Evolutionary conservation across 148 eudicot genomes (phyloP), one percentile per base, ranked within the genome.

Genomic region (Bassia scoparia): DNA sequence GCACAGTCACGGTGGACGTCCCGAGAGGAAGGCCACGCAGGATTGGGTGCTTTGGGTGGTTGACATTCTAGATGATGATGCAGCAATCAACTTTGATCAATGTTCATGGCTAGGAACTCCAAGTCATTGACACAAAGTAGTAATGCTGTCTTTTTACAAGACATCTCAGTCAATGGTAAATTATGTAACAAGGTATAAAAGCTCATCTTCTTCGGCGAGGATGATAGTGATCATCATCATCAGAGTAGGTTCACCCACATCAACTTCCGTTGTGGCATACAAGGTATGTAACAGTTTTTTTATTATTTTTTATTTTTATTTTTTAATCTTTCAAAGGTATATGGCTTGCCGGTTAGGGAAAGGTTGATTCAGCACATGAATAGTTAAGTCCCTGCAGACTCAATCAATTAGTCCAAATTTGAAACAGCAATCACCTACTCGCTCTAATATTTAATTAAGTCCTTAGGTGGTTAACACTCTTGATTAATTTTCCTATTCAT

Each of bases 1-100:
- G 86, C 74, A 76, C 93, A 0, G 81, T 91, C 0, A 91, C 97
- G 1, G 86, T 89, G 63, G 93, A 89, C 73, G 66, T 81, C 29
- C 97, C 97, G 81, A 82, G 35, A 79, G 85, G 56, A 80, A 77
- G 2, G 73, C 86, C 1, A 88, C 93, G 0, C 84, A 75, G 58
- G 81, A 76, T 30, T 84, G 86, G 86, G 44, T 84, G 21, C 35
- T 75, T 69, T 84, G 86, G 86, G 82, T 72, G 17, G 80, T 84
- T 44, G 77, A 77, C 23, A 64, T 78, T 44, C 6, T 81, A 21
- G 70, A 52, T 77, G 75, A 78, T 44, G 53, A 61, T 54, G 74
- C 23, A 41, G 63, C 23, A 30, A 55, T 14, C 24, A 21, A 46
- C 21, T 48, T 18, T 58, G 81, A 67, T 35, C 24, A 30, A 10